Conservation (phyloP, 805 yeast species). For the Cyberlindnera maritima region DNA sequence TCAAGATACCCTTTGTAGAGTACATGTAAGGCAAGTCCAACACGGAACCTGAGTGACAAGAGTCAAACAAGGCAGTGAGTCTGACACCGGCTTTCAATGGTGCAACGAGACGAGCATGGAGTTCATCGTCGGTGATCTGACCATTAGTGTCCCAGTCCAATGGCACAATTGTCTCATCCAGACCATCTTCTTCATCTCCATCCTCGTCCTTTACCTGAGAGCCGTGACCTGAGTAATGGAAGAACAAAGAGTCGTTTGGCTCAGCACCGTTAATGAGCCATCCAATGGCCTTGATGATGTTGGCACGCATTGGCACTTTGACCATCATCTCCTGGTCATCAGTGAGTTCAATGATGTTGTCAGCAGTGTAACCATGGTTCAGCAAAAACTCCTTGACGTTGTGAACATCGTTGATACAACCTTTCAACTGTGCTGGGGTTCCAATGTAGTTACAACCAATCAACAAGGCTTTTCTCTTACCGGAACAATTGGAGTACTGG, state of each 20-base stretch:
- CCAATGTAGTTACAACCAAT: slow-evolving; percentile 81
- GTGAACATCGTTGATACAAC: slow-evolving; percentile 77
- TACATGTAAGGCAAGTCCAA: slow-evolving; percentile 78
- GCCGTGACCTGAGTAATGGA: slow-evolving; percentile 89
- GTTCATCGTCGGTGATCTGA: slow-evolving; percentile 66
- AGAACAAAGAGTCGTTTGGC: slow-evolving; percentile 74
- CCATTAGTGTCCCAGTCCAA: slow-evolving; percentile 69
- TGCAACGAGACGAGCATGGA: slow-evolving; percentile 69
- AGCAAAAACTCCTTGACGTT: slow-evolving; percentile 42
- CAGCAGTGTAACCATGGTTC: slow-evolving; percentile 45
- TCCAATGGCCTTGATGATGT: slow-evolving; percentile 74
- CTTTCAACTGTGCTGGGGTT: slow-evolving; percentile 55
- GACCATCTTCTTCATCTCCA: slow-evolving; percentile 76
- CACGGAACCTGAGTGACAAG: slow-evolving; percentile 85
- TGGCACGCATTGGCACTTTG: slow-evolving; percentile 61
- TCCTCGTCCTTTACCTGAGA: slow-evolving; percentile 66
- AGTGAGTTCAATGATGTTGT: slow-evolving; percentile 58
- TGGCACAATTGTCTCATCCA: slow-evolving; percentile 71
- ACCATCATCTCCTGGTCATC: slow-evolving; percentile 51
- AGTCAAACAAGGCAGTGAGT: slow-evolving; percentile 77
- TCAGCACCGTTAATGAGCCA: slow-evolving; percentile 75
- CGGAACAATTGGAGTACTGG: slow-evolving; percentile 69
- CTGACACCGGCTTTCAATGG: slow-evolving; percentile 72
- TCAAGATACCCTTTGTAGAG: slow-evolving; percentile 78
- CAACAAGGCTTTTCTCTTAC: slow-evolving; percentile 69